Conservation (phyloP, 2,329 filamentous ascomycete species). For the Aspergillus pseudoglaucus region DNA sequence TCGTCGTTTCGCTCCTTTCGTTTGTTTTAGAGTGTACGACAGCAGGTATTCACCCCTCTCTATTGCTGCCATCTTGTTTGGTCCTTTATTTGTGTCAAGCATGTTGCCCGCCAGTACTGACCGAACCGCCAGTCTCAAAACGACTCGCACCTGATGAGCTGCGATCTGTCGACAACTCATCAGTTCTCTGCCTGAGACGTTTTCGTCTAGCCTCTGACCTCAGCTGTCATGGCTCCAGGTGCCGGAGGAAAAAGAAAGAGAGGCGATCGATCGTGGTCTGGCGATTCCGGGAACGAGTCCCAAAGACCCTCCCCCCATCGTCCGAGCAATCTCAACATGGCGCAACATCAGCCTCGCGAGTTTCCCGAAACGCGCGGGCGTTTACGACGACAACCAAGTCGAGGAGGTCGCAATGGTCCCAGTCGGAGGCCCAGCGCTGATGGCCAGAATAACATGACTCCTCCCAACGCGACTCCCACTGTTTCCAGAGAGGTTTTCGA, state of each 20-base stretch:
- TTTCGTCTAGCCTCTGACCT: slow-evolving; percentile 16
- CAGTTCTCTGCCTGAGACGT: slow-evolving; percentile 21
- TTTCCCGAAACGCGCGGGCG: slow-evolving; percentile 33
- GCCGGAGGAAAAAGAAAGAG: slow-evolving; percentile 51
- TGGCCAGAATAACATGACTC: slow-evolving; percentile 27
- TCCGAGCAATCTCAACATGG: slow-evolving; percentile 44
- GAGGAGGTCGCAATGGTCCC: slow-evolving; percentile 32
- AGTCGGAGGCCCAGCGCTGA: slow-evolving; percentile 31
- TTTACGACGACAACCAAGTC: slow-evolving; percentile 30
- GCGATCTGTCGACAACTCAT: slow-evolving; percentile 21
- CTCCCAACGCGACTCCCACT: slow-evolving; percentile 18
- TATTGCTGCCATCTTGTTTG: not conserved
- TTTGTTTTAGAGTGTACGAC: not conserved
- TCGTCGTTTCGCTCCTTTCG: not conserved
- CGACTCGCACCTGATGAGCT: slow-evolving; percentile 25
- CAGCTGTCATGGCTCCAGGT: slow-evolving; percentile 45
- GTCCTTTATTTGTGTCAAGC: not conserved
- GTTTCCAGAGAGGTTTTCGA: slow-evolving; percentile 23
- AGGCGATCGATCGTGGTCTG: slow-evolving; percentile 39
- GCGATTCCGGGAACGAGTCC: slow-evolving; percentile 35
- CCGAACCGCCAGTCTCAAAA: not conserved
- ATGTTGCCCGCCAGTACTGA: not conserved
- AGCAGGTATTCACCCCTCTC: not conserved
- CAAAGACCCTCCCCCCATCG: slow-evolving; percentile 43
- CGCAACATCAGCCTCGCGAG: slow-evolving; percentile 41